Base-by-base conservation (phyloP, 2,329 filamentous ascomycete species). In the Xylaria sp. region DNA sequence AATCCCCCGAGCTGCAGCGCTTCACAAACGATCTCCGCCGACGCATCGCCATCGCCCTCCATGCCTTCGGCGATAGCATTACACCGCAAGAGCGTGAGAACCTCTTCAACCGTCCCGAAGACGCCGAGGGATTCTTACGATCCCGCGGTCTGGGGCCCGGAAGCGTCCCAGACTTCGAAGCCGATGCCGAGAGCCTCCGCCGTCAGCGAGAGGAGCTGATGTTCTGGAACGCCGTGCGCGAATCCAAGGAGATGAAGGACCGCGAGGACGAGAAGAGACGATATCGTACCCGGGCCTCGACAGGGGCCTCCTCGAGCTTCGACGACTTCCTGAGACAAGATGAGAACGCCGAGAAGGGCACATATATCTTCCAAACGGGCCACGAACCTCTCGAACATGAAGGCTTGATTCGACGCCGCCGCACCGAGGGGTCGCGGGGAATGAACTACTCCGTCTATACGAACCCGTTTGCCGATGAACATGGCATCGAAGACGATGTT, bases 41-140 rank as follows among this genome's bases (percentile, higher is more conserved):
- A 66, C 84, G 86, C 67, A 86, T 90, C 73, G 86, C 87, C 70
- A 75, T 89, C 45, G 87, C 87, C 55, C 78, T 90, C 15, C 85
- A 89, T 73, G 82, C 84, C 10, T 81, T 90, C 31, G 86, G 87
- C 65, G 87, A 90, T 63, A 83, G 82, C 70, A 84, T 89, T 76
- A 80, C 82, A 53, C 83, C 85, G 3, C 78, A 82, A 63, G 76
- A 78, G 47, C 78, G 80, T 33, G 80, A 86, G 70, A 88, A 88
- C 63, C 78, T 86, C 31, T 90, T 89, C 77, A 90, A 90, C 75
- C 81, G 88, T 13, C 88, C 88, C 58, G 88, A 90, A 75, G 88
- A 90, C 76, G 88, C 88, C 64, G 84, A 90, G 61, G 88, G 87
- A 9, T 90, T 90, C 73, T 74, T 89, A 63, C 79, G 84, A 71